A percentile compares a stretch with the other conserved stretches of the same genome.
Evolutionary conservation across 129 eudicot species (phyloP).

Genomic region (Oenanthe sinensis): DNA sequence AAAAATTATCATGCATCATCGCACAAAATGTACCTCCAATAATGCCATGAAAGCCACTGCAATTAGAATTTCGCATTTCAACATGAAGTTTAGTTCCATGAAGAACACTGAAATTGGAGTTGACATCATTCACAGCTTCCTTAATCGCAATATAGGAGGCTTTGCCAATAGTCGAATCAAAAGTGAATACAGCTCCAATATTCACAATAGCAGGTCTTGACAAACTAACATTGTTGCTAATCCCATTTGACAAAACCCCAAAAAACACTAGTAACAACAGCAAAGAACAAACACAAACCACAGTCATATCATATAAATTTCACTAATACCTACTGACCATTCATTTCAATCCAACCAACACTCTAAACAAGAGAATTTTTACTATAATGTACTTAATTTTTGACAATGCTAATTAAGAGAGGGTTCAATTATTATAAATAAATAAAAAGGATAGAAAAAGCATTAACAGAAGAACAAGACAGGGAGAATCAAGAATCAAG

Average conservation of each 20-base stretch:
- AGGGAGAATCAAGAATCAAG: not conserved
- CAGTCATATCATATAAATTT: not conserved
- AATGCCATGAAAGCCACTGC: conserved; percentile 95
- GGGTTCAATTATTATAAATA: no score
- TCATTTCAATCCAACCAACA: not conserved
- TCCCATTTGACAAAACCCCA: conserved; percentile 39
- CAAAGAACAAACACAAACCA: conserved; percentile 13
- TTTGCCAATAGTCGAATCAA: conserved; percentile 77
- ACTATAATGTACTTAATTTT: no score
- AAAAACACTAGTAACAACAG: conserved; percentile 31
- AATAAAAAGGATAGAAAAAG: not conserved
- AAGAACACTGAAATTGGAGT: conserved; percentile 53
- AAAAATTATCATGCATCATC: not conserved
- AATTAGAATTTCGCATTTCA: conserved; percentile 49
- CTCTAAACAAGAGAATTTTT: no score
- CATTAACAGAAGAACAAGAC: not conserved
- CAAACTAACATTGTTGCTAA: conserved; percentile 36
- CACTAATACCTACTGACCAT: not conserved
- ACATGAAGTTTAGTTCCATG: conserved; percentile 52
- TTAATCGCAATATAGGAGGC: conserved; percentile 77
- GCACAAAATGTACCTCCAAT: conserved; percentile 56
- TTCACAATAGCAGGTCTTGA: conserved; percentile 67
- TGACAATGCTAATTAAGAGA: no score
- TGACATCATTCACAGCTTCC: conserved; percentile 81
- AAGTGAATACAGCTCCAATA: conserved; percentile 72